Evolutionary conservation across 106 monocot species (phyloP).

Genomic region (Phalaenopsis equestris): DNA sequence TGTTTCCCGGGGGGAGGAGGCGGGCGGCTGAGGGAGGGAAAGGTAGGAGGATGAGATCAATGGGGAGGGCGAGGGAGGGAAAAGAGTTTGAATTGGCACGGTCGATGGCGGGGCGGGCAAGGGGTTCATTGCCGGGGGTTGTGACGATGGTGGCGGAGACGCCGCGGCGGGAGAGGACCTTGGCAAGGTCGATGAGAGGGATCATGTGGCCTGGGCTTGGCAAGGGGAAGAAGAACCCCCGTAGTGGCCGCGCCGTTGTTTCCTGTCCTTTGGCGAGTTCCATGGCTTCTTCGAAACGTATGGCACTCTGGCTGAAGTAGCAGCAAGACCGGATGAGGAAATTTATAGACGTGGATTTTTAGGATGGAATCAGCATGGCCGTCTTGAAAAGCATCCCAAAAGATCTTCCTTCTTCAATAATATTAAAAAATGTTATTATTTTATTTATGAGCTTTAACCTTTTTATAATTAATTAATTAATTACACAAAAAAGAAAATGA

Average conservation of each 20-base stretch:
- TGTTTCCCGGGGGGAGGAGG: background rate
- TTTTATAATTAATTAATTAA: too few relatives aligned
- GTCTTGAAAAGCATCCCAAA: too few relatives aligned
- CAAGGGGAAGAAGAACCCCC: slow-evolving; percentile 15
- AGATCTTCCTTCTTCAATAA: too few relatives aligned
- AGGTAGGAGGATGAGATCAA: slow-evolving; percentile 1
- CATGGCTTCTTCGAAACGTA: background rate
- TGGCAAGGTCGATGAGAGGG: slow-evolving; percentile 27
- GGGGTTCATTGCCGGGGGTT: slow-evolving; percentile 17
- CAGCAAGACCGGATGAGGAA: too few relatives aligned
- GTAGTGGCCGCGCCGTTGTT: background rate
- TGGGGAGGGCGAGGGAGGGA: slow-evolving; percentile 3
- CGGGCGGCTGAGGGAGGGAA: background rate
- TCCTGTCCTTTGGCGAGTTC: background rate
- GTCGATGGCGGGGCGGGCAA: slow-evolving; percentile 16
- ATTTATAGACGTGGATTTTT: too few relatives aligned
- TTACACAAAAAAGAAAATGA: too few relatives aligned
- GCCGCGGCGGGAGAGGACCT: slow-evolving; percentile 13
- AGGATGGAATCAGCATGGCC: too few relatives aligned
- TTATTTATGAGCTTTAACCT: too few relatives aligned
- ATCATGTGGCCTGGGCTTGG: slow-evolving; percentile 30
- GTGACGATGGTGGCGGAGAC: slow-evolving; percentile 15
- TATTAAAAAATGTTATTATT: too few relatives aligned
- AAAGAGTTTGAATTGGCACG: slow-evolving; percentile 5
- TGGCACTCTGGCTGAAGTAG: too few relatives aligned